Evolutionary conservation across 495 filamentous ascomycete genomes (phyloP), one percentile per base, ranked within the genome.

Genomic region (Jackrogersella minutella): DNA sequence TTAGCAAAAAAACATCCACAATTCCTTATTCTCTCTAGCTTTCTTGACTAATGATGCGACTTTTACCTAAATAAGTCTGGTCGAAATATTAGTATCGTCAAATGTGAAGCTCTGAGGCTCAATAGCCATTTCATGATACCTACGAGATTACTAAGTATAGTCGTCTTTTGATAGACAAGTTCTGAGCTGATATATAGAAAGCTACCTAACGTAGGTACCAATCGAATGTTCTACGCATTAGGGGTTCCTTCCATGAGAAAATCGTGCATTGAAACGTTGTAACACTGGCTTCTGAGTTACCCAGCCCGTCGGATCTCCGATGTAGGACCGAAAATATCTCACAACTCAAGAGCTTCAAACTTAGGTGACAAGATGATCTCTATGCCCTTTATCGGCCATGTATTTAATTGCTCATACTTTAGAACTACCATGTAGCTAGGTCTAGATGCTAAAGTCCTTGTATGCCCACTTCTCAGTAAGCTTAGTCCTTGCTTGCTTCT

Each of bases 391-490:
- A 50, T 16, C 36, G 21, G 61, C 8, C n/a, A 22, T 46, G 14
- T 24, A n/a, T 19, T 56, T 7, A 5, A 53, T 31, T 55, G 8
- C 44, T 43, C 19, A 43, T 33, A 14, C 16, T 14, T 22, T n/a
- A 24, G 22, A 2, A n/a, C 21, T 50, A 19, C 16, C 7, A 46
- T 43, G 22, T 52, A 60, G 36, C 13, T 37, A 30, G 21, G 30
- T 54, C 49, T 73, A 75, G 22, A 78, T 70, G 47, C 37, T 86
- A 80, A 97, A 98, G 76, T 99, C 95, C 81, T 98, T 98, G 74
- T 94, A 91, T 52, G 88, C 83, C 95, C 95, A 99, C 79, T 97
- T 98, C 85, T 97, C 96, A 13, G 92, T 97, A 21, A 87, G 73
- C 74, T 87, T 89, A 70, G 79, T 87, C 83, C 87, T 91, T 60